A percentile compares a stretch with the other conserved stretches of the same genome.
These are phyloP conservation scores for Pichia paraexigua DNA, from an alignment of 805 yeast genomes.

Conservation along the genomic window DNA sequence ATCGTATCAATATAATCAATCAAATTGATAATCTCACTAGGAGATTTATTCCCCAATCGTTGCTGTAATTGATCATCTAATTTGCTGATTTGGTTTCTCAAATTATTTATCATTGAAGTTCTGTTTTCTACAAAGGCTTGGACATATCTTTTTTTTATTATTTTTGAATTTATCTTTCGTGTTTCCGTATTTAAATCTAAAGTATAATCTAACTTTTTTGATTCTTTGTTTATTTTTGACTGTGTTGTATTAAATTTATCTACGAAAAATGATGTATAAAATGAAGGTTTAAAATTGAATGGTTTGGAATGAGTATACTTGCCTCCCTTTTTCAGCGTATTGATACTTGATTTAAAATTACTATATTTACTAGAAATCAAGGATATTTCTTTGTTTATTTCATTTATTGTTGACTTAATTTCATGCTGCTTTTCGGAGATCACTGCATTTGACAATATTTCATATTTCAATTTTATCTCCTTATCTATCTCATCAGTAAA, in stretches of 20 bases:
- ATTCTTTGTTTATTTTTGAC: neutral
- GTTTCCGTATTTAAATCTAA: neutral
- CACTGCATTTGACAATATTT: neutral
- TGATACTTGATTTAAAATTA: neutral
- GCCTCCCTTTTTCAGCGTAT: neutral
- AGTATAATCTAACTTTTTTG: neutral
- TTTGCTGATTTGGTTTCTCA: neutral
- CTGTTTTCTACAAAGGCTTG: slow-evolving; percentile 3
- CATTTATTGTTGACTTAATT: neutral
- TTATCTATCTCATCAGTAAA: slow-evolving; percentile 1
- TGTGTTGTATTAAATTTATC: neutral
- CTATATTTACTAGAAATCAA: neutral
- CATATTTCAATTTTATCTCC: slow-evolving; percentile 4
- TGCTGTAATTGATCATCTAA: slow-evolving; percentile 1
- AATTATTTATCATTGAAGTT: neutral
- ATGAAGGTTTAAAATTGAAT: neutral
- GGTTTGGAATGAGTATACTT: neutral
- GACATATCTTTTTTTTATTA: neutral
- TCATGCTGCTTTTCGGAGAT: neutral
- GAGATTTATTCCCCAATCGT: neutral
- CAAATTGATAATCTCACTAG: neutral
- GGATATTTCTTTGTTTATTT: slow-evolving; percentile 3
- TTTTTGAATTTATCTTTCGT: neutral
- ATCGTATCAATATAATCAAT: neutral
- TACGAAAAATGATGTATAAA: neutral